Evolutionary conservation across 1,139 yeast genomes (phyloP), one percentile per base, ranked within the genome.

Genomic region (Hyphopichia fennica): DNA sequence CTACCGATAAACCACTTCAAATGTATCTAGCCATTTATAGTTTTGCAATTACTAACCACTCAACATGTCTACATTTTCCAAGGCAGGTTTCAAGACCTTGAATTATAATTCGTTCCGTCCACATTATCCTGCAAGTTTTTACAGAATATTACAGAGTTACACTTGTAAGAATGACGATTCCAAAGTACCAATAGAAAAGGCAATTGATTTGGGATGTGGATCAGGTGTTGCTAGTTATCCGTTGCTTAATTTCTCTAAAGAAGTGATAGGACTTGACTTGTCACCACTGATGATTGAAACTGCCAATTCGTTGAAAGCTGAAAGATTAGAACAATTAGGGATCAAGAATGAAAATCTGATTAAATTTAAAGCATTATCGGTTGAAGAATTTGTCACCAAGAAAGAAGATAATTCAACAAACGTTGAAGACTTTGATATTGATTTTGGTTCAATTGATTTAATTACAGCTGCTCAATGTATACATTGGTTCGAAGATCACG

Each of bases 11-110:
- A 39, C 30, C 30, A 40, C 45, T 18, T 14, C 34, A 18, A 17
- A 63, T 16, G n/a, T n/a, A n/a, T n/a, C n/a, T n/a, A n/a, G n/a
- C n/a, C n/a, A n/a, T n/a, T n/a, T n/a, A n/a, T n/a, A n/a, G 25
- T 22, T 8, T 22, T 22, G 10, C 25, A 22, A 22, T 22, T 22
- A 10, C 25, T 8, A n/a, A n/a, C n/a, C n/a, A n/a, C n/a, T n/a
- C n/a, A n/a, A 29, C 32, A 87, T 87, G 95, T 63, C 91, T 2
- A 76, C 87, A 1, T 88, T 84, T 57, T 69, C 91, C 6, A 80
- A 77, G 41, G 55, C 69, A 1, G 69, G 72, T 16, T 88, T 82
- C 65, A 75, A 81, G 45, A 73, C 91, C 0, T 63, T 74, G 39
- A 67, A 71, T 42, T 89, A 89, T 62, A 69, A 77, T 40, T 64